Conservation (phyloP, 2,329 filamentous ascomycete genomes). For the Sporothrix euskadiensis region DNA sequence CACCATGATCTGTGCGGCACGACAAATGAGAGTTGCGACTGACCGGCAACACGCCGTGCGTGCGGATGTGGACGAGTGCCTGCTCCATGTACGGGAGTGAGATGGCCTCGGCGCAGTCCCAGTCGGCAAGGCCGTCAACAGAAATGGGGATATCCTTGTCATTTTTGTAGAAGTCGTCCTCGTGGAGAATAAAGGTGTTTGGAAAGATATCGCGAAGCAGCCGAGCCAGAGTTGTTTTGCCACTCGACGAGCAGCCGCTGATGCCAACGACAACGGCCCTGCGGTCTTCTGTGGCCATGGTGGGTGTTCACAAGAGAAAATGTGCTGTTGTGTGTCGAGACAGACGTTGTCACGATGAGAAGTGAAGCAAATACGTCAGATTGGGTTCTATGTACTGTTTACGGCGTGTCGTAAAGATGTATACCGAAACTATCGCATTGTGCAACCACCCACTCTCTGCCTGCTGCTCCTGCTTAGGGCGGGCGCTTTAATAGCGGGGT, state of each 20-base stretch:
- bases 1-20: conserved; percentile 37
- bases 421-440: background rate
- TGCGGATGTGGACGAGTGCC: conserved; percentile 69
- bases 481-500: background rate
- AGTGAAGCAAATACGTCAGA: conserved; percentile 20
- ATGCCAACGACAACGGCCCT: conserved; percentile 71
- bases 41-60: conserved; percentile 65
- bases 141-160: conserved; percentile 65
- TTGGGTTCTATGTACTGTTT: conserved; percentile 1
- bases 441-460: background rate
- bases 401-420: conserved; percentile 1
- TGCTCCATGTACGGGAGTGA: conserved; percentile 67
- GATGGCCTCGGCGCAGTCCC: conserved; percentile 84
- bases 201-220: conserved; percentile 81
- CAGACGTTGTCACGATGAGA: background rate
- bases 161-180: conserved; percentile 92
- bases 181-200: conserved; percentile 78
- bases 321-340: background rate
- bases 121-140: conserved; percentile 68
- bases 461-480: background rate
- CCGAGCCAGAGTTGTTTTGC: conserved; percentile 90
- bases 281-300: conserved; percentile 36
- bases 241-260: conserved; percentile 86
- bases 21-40: conserved; percentile 39
- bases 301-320: background rate